A percentile compares a stretch with the other conserved stretches of the same genome.
Conservation (phyloP, 2,329 filamentous ascomycete species). For the Magnaporthiopsis rhizophila region DNA sequence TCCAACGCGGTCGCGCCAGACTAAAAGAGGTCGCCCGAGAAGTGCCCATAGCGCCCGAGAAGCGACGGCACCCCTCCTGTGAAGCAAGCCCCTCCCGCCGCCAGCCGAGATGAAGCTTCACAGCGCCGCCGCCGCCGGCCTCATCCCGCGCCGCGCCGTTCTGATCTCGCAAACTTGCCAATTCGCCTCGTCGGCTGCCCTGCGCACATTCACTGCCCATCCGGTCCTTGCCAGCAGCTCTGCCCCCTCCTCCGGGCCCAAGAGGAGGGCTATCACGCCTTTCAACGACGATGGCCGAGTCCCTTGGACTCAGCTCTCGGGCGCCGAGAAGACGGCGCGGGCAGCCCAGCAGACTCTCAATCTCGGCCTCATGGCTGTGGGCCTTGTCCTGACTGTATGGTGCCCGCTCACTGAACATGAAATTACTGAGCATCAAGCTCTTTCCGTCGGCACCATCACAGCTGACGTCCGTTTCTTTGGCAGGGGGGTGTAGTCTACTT, state of each 20-base stretch:
- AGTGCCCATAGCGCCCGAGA: neutral
- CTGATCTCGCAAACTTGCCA: neutral
- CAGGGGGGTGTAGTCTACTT: conserved; percentile 72
- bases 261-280: conserved; percentile 66
- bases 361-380: conserved; percentile 66
- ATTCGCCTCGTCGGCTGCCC: conserved; percentile 1
- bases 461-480: neutral
- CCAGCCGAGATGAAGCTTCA: conserved; percentile 8
- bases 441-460: neutral
- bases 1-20: too few species aligned
- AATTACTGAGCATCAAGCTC: neutral
- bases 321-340: conserved; percentile 69
- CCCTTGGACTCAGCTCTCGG: conserved; percentile 70
- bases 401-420: neutral
- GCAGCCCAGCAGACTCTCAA: conserved; percentile 90
- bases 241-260: conserved; percentile 29
- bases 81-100: conserved; percentile 1
- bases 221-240: conserved; percentile 31
- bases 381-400: conserved; percentile 64
- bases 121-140: conserved; percentile 5
- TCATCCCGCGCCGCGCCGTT: conserved; percentile 6
- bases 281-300: conserved; percentile 81
- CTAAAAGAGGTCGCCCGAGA: too few species aligned
- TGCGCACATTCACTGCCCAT: conserved; percentile 41
- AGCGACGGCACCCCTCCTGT: neutral